These are phyloP conservation scores for Fonsecaea pugnacius DNA, from an alignment of 2,329 filamentous ascomycete species.

Conservation along the genomic window DNA sequence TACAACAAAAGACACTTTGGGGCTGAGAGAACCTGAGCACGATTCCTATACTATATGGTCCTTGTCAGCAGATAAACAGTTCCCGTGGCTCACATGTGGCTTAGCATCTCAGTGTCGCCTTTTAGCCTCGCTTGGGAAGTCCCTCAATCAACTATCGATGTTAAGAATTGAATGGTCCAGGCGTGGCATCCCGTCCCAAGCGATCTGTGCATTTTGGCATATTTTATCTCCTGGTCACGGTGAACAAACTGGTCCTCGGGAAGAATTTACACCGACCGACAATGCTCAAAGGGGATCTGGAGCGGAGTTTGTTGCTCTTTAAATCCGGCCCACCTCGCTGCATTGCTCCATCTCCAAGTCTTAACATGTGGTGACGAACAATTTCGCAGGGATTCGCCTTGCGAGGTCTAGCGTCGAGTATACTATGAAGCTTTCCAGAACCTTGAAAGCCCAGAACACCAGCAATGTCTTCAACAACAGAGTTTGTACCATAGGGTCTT, in stretches of 20 bases:
- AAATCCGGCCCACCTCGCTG: not conserved
- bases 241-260: not conserved
- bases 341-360: not conserved
- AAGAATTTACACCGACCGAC: not conserved
- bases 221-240: not conserved
- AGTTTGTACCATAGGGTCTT: not conserved
- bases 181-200: not conserved
- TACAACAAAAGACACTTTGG: too few species aligned
- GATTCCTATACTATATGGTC: too few species aligned
- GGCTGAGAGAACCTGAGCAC: too few species aligned
- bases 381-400: not conserved
- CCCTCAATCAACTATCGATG: not conserved
- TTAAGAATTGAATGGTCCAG: not conserved
- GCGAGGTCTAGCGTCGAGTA: slow-evolving; percentile 1
- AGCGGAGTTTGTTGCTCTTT: not conserved
- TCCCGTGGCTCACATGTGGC: not conserved
- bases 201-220: not conserved
- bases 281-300: not conserved
- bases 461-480: not conserved
- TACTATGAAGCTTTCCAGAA: not conserved
- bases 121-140: not conserved
- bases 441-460: not conserved
- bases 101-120: not conserved
- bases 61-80: too few species aligned
- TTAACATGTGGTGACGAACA: not conserved